Evolutionary conservation across 169 alveolate species (phyloP), one percentile per base, ranked within the genome.

Genomic region (Cystoisospora suis): DNA sequence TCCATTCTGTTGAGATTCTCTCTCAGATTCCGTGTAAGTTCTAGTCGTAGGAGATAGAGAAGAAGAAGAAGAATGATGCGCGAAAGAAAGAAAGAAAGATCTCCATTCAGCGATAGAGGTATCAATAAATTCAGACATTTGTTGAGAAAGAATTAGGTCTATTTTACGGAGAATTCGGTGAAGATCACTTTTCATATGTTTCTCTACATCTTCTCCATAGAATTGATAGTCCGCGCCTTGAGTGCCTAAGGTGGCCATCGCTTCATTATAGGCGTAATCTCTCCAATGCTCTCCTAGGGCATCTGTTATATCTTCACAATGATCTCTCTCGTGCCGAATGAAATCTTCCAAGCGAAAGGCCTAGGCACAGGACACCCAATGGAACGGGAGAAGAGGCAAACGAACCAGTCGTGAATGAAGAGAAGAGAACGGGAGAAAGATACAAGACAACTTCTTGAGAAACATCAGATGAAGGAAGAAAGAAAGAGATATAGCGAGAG

Each of bases 41-140:
- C n/a, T n/a, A n/a, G n/a, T n/a, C n/a, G n/a, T n/a, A n/a, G n/a
- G n/a, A n/a, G n/a, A n/a, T n/a, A n/a, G n/a, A n/a, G n/a, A n/a
- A n/a, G n/a, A n/a, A n/a, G n/a, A n/a, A n/a, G n/a, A n/a, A n/a
- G n/a, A n/a, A n/a, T n/a, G n/a, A n/a, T n/a, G n/a, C n/a, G 42
- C 58, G 83, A 72, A 72, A 15, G 83, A 72, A 38, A 72, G 53
- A 56, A 72, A 72, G 83, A 72, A 72, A 29, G 3, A 34, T 38
- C 27, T 72, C 83, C 83, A 72, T 46, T 72, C 83, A 38, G 46
- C 83, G 32, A 72, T 72, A 27, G 83, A 72, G 32, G 83, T 38
- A 6, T 17, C 42, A 38, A 72, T 38, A 56, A 72, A 72, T 38
- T 72, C 83, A 29, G 32, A 3, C 83, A 72, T 72, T 34, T 38